Base-by-base conservation (phyloP, 768 basidiomycete species). In the Mycena galericulata region DNA sequence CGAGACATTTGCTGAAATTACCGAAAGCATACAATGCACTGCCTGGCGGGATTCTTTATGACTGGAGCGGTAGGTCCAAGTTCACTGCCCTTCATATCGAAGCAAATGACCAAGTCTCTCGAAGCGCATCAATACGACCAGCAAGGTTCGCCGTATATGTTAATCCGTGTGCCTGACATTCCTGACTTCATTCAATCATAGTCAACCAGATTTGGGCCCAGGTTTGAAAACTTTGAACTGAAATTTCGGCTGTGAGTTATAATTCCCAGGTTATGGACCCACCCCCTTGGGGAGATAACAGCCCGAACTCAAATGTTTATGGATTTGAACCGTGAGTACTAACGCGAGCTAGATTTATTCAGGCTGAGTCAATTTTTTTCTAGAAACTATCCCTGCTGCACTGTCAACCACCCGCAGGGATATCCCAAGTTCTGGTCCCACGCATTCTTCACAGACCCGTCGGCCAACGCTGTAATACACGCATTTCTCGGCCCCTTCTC, bases 391-490 rank as follows among this genome's bases (percentile, higher is more conserved):
- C 81, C 83, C 1, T 83, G 83, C 65, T 84, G 83, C 62, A 83
- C 83, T 2, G 82, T 83, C 62, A 83, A 83, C 65, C 82, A 83
- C 47, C 81, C 81, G 20, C 79, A 80, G 53, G 82, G 73, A 1
- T 82, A 78, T 50, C 82, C 83, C 2, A 83, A 82, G 61, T 84
- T 84, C 67, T 84, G 83, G 83, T 78, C 81, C 8, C 78, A 84
- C 55, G 74, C 79, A 12, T 83, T 84, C 71, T 77, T 81, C 70
- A 72, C 79, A 0, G 76, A 80, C 34, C 68, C 75, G 11, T 70
- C 77, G 26, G 73, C 71, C 17, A 65, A 76, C 12, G 76, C 78
- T 5, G 75, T 84, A 18, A 68, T 82, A 12, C 82, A 84, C 59
- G 75, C 72, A 9, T 77, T 83, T 68, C 78, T 84, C 20, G 83